phyloP scores from a whole-genome alignment of 2,329 filamentous ascomycete genomes.

The Hawksworthiomyces lignivorus region DNA sequence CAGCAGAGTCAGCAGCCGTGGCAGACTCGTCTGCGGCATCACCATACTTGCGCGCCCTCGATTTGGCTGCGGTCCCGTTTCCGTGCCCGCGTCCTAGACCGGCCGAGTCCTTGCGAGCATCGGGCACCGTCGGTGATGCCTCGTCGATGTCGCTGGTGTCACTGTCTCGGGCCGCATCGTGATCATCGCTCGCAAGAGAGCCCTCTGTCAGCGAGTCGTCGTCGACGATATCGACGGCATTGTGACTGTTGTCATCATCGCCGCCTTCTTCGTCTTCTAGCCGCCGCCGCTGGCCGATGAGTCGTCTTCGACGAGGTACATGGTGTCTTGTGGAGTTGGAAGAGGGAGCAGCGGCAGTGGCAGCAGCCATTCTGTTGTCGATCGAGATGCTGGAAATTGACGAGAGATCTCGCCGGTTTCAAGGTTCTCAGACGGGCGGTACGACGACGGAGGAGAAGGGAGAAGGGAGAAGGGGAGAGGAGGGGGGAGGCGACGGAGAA shows the following conservation, averaged over 20 bases:
- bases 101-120: constrained; percentile 16
- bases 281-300: constrained; percentile 60
- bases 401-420: too few species aligned
- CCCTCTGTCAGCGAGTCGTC: constrained; percentile 61
- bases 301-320: constrained; percentile 51
- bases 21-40: constrained; percentile 17
- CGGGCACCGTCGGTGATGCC: constrained; percentile 41
- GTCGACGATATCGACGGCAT: constrained; percentile 46
- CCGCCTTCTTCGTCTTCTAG: constrained; percentile 60
- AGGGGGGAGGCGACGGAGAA: too few species aligned
- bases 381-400: neutral
- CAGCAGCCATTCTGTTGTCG: constrained; percentile 11
- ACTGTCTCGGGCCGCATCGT: constrained; percentile 52
- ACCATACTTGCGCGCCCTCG: constrained; percentile 27
- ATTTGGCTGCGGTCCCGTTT: constrained; percentile 14
- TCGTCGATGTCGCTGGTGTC: constrained; percentile 58
- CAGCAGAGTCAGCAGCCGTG: constrained; percentile 29
- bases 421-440: too few species aligned
- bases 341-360: constrained; percentile 3
- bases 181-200: constrained; percentile 54
- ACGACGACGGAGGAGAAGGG: too few species aligned
- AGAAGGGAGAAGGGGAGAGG: too few species aligned
- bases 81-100: constrained; percentile 29
- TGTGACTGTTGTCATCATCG: constrained; percentile 52
- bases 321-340: constrained; percentile 8